Base-by-base conservation (phyloP, 768 basidiomycete genomes). In the Leccinum ochraceum region DNA sequence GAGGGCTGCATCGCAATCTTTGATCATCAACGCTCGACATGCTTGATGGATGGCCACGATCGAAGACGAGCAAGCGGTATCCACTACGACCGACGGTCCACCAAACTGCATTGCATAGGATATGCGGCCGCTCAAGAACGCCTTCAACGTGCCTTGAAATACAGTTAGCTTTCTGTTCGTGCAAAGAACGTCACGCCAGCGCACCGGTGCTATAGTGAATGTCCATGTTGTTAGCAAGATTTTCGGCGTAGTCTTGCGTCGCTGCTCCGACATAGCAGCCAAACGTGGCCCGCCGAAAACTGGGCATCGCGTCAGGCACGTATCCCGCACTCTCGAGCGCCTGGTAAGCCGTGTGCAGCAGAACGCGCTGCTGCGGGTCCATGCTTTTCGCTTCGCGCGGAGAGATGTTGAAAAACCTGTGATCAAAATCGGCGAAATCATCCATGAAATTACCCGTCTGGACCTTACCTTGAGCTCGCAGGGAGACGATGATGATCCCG, bases 1-100 rank as follows among this genome's bases (percentile, higher is more conserved):
- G 30, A 92, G 73, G 1, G 87, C 87, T 26, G 87, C 80, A 63
- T 81, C 76, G 67, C 89, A 91, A 69, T 92, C 90, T 17, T 79
- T 73, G 58, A 80, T 81, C 72, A 80, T 77, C 32, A 92, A 73
- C 0, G 88, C 85, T 50, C 89, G 84, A 53, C 81, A 85, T 0
- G 86, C 90, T 63, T 86, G 86, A 71, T 91, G 82, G 28, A 91
- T 75, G 9, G 88, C 87, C 14, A 87, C 82, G 34, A 80, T 74
- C 5, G 88, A 88, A 4, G 88, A 87, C 8, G 89, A 91, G 69
- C 90, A 91, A 1, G 89, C 87, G 0, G 89, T 91, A 61, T 92
- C 87, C 37, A 89, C 73, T 1, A 88, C 87, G 17, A 88, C 75
- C 0, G 89, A 90, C 1, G 89, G 89, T 0, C 90, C 90, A 39